Evolutionary conservation across 768 basidiomycete species (phyloP).

Genomic region (Leccinum subtestaceum): DNA sequence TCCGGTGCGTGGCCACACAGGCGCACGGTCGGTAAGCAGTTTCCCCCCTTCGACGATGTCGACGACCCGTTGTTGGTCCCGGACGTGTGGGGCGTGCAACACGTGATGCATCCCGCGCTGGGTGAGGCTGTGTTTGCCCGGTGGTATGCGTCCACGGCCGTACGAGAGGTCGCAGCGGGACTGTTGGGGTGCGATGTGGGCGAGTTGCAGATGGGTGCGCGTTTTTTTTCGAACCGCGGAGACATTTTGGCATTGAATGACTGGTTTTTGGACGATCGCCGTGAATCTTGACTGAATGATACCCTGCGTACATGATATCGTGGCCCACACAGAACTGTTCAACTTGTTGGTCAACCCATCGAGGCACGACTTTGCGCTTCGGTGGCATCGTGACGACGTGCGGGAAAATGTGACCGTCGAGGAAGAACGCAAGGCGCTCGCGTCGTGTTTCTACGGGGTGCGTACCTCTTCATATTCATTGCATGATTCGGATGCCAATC

Average conservation of each 20-base stretch:
- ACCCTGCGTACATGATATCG: neutral
- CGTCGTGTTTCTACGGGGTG: conserved; percentile 65
- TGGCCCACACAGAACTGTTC: conserved; percentile 51
- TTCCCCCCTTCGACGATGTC: conserved; percentile 64
- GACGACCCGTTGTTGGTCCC: conserved; percentile 33
- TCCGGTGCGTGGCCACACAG: conserved; percentile 60
- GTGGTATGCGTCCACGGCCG: conserved; percentile 62
- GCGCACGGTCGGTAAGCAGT: conserved; percentile 74
- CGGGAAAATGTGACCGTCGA: conserved; percentile 52
- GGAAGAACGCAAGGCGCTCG: conserved; percentile 58
- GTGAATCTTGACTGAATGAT: neutral
- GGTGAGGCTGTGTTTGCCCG: conserved; percentile 54
- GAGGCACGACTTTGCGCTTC: conserved; percentile 61
- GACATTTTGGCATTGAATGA: neutral
- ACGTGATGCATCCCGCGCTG: conserved; percentile 76
- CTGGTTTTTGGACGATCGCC: no score
- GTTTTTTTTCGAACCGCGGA: neutral
- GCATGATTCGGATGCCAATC: neutral
- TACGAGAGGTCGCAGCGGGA: conserved; percentile 42
- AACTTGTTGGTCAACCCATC: conserved; percentile 73
- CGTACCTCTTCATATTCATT: neutral
- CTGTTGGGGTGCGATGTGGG: conserved; percentile 56
- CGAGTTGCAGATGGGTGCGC: conserved; percentile 70
- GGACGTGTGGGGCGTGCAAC: conserved; percentile 81
- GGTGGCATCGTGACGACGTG: conserved; percentile 82